Conservation (phyloP, 306 rosid species). For the Coriaria nepalensis region DNA sequence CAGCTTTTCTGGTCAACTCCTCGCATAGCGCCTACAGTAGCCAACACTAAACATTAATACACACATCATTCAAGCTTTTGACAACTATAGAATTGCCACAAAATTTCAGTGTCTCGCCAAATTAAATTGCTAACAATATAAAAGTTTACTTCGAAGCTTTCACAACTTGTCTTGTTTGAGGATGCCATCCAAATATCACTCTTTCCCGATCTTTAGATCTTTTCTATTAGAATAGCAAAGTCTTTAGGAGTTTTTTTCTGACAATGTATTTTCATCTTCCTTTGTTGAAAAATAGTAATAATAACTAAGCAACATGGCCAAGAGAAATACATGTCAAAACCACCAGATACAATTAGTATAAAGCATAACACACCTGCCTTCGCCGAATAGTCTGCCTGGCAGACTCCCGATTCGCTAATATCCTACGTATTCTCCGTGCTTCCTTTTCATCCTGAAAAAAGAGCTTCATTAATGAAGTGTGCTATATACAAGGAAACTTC, state of each 20-base stretch:
- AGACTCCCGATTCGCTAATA: constrained; percentile 91
- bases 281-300: no score
- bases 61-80: neutral
- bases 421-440: constrained; percentile 67
- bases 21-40: constrained; percentile 69
- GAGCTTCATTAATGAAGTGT: constrained; percentile 5
- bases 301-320: no score
- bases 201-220: no score
- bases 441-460: constrained; percentile 72
- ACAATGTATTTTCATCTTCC: no score
- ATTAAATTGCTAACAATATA: no score
- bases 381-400: constrained; percentile 98
- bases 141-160: no score
- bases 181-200: no score
- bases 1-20: constrained; percentile 66
- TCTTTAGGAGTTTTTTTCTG: no score
- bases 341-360: neutral
- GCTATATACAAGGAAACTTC: neutral
- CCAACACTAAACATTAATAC: constrained; percentile 5
- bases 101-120: no score
- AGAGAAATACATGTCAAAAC: neutral
- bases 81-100: neutral
- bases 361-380: constrained; percentile 52
- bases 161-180: no score
- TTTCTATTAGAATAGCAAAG: no score